These are phyloP conservation scores for Fraxinus pennsylvanica DNA, from an alignment of 257 asterid species.

Conservation along the genomic window DNA sequence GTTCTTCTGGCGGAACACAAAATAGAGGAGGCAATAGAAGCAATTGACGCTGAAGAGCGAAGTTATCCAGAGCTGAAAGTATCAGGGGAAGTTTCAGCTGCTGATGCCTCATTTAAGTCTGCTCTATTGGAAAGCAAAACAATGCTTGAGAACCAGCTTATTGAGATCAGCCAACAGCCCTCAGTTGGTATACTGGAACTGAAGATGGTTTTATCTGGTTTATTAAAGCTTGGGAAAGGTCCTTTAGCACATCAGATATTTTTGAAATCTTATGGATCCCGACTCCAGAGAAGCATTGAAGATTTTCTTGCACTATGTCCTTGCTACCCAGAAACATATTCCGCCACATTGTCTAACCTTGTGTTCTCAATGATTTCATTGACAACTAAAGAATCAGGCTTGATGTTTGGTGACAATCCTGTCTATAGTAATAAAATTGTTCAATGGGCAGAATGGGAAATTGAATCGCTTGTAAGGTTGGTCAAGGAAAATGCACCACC, in stretches of 20 bases:
- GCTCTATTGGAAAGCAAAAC: conserved; percentile 67
- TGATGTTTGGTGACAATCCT: conserved; percentile 88
- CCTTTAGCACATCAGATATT: conserved; percentile 88
- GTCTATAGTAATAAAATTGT: conserved; percentile 73
- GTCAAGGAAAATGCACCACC: conserved; percentile 91
- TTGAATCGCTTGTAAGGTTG: conserved; percentile 80
- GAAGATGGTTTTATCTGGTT: conserved; percentile 71
- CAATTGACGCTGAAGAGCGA: conserved; percentile 79
- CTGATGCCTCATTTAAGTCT: conserved; percentile 67
- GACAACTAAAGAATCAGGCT: conserved; percentile 82
- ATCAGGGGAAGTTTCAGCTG: conserved; percentile 47
- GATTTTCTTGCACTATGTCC: conserved; percentile 92
- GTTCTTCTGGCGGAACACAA: conserved; percentile 89
- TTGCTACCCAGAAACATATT: conserved; percentile 93
- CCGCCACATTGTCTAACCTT: conserved; percentile 90
- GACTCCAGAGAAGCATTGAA: conserved; percentile 82
- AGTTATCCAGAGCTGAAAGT: conserved; percentile 64
- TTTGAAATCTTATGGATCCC: conserved; percentile 77
- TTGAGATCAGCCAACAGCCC: conserved; percentile 82
- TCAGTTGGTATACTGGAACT: conserved; percentile 66
- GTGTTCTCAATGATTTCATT: conserved; percentile 81
- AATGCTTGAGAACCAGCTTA: conserved; percentile 80
- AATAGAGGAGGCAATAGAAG: conserved; percentile 88
- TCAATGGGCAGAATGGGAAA: conserved; percentile 98
- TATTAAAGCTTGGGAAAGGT: conserved; percentile 90